Conservation (phyloP, 2,329 filamentous ascomycete species). For the Aspergillus novofumigatus region DNA sequence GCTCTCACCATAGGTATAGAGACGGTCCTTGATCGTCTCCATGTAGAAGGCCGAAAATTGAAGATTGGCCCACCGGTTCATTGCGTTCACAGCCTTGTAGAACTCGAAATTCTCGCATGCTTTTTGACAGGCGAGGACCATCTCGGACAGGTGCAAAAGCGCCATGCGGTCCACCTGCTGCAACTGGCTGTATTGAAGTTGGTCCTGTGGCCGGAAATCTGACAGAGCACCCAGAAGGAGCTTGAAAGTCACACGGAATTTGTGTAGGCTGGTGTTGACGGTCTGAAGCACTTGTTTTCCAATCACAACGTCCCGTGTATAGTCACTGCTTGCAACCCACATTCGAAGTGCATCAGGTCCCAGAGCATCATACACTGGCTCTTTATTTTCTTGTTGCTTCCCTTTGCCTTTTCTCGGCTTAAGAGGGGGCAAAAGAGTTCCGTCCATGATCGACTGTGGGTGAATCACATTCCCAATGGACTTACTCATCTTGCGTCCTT, state of each 20-base stretch:
- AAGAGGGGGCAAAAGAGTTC: constrained; percentile 67
- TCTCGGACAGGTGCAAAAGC: constrained; percentile 65
- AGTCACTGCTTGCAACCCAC: constrained; percentile 90
- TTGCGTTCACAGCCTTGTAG: constrained; percentile 65
- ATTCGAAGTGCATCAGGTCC: constrained; percentile 83
- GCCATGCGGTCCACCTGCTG: constrained; percentile 69
- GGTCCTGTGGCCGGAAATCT: constrained; percentile 45
- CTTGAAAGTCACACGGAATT: constrained; percentile 85
- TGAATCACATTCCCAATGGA: constrained; percentile 84
- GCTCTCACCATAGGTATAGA: constrained; percentile 75
- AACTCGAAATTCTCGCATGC: constrained; percentile 74
- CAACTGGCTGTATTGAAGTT: constrained; percentile 44
- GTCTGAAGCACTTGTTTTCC: constrained; percentile 72
- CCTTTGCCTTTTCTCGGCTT: constrained; percentile 60
- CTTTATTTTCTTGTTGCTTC: constrained; percentile 33
- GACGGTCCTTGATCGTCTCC: constrained; percentile 82
- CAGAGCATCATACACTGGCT: constrained; percentile 60
- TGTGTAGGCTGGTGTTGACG: constrained; percentile 72
- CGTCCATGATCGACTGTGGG: constrained; percentile 79
- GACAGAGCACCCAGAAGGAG: constrained; percentile 78
- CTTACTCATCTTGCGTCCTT: constrained; percentile 98
- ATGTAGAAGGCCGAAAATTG: constrained; percentile 93
- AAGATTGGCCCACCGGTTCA: constrained; percentile 77
- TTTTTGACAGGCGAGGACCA: constrained; percentile 60
- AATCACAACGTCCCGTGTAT: constrained; percentile 80